A percentile compares a stretch with the other conserved stretches of the same genome.
These are phyloP conservation scores for Soucietia sequanensis DNA, from an alignment of 805 yeast species.

Conservation along the genomic window DNA sequence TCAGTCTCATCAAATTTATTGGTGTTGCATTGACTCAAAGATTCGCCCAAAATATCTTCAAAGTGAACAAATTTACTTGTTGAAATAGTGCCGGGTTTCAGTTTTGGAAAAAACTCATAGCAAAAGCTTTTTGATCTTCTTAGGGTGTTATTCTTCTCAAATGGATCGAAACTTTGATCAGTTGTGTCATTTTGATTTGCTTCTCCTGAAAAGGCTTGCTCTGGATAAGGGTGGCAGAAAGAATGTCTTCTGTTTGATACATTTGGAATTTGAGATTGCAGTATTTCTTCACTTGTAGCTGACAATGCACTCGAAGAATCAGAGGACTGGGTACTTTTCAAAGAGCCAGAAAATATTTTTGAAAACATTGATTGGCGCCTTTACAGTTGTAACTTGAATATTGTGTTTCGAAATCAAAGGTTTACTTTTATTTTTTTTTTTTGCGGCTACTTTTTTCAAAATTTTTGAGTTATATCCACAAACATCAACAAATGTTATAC, in stretches of 20 bases:
- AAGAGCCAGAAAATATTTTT: background rate
- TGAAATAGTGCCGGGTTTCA: too few relatives aligned
- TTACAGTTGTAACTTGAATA: too few relatives aligned
- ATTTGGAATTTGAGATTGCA: background rate
- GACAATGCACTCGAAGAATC: background rate
- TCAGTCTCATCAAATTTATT: too few relatives aligned
- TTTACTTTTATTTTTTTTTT: too few relatives aligned
- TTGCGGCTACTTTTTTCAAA: too few relatives aligned
- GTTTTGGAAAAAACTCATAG: background rate
- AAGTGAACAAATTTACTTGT: too few relatives aligned
- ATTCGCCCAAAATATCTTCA: too few relatives aligned
- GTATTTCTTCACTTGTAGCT: background rate
- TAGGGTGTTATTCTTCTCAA: background rate
- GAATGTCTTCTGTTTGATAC: background rate
- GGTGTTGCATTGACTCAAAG: too few relatives aligned
- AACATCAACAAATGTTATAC: too few relatives aligned
- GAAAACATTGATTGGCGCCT: too few relatives aligned
- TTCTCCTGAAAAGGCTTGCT: background rate
- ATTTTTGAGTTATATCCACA: too few relatives aligned
- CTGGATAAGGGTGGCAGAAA: slow-evolving; percentile 1
- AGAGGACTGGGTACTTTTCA: background rate
- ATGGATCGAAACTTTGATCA: slow-evolving; percentile 1
- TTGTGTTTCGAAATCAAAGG: too few relatives aligned
- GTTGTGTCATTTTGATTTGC: background rate
- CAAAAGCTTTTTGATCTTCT: background rate